These are phyloP conservation scores for Apiospora marii DNA, from an alignment of 2,329 filamentous ascomycete species.

Conservation along the genomic window DNA sequence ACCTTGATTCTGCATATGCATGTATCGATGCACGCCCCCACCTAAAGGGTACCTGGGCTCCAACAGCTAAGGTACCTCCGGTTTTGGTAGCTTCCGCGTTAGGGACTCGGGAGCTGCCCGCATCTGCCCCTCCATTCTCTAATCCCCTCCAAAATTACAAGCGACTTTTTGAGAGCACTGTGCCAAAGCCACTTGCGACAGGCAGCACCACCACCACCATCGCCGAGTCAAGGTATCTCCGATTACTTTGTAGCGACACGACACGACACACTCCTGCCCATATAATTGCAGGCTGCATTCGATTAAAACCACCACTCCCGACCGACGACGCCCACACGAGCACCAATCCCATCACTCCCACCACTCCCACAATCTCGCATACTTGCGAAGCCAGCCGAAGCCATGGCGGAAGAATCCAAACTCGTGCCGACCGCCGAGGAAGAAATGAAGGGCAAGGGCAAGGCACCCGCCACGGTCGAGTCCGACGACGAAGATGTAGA, in stretches of 20 bases:
- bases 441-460: constrained; percentile 53
- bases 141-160: constrained; percentile 2
- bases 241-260: background rate
- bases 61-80: background rate
- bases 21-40: background rate
- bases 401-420: constrained; percentile 67
- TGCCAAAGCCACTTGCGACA: background rate
- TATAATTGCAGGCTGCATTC: background rate
- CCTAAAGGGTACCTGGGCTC: background rate
- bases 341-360: background rate
- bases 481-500: constrained; percentile 49
- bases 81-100: background rate
- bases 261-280: background rate
- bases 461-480: constrained; percentile 52
- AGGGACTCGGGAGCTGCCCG: constrained; percentile 9
- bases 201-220: background rate
- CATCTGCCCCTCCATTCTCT: constrained; percentile 9
- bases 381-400: constrained; percentile 22
- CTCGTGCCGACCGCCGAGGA: constrained; percentile 61
- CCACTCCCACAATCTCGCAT: background rate
- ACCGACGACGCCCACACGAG: background rate
- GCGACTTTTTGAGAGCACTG: background rate
- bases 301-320: background rate
- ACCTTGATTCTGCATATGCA: constrained; percentile 7
- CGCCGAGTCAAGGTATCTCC: background rate